Evolutionary conservation across 306 rosid species (phyloP).

Genomic region (Dryas drummondii): DNA sequence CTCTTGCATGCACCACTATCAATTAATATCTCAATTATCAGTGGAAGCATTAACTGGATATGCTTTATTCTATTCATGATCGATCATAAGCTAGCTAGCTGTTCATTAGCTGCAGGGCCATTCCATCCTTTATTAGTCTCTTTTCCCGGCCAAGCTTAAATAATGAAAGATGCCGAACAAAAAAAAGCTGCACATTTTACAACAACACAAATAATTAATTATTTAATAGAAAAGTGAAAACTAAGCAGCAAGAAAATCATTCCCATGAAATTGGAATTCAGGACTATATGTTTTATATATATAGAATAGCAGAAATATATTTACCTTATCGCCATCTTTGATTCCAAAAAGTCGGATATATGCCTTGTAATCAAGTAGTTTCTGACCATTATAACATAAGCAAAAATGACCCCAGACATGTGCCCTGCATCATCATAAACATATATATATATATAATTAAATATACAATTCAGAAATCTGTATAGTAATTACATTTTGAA

Average conservation of each 20-base stretch:
- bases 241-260: too few species aligned
- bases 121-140: not conserved
- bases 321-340: slow-evolving; percentile 53
- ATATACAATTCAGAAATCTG: not conserved
- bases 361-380: slow-evolving; percentile 40
- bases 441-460: not conserved
- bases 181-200: not conserved
- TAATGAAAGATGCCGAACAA: not conserved
- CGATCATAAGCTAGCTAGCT: not conserved
- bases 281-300: not conserved
- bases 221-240: too few species aligned
- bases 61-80: not conserved
- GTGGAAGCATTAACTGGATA: too few species aligned
- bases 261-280: too few species aligned
- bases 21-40: too few species aligned
- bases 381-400: slow-evolving; percentile 39
- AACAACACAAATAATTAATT: not conserved
- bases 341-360: slow-evolving; percentile 36
- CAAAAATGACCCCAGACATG: slow-evolving; percentile 60
- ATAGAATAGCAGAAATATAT: not conserved
- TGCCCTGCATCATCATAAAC: slow-evolving; percentile 30
- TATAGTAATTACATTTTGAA: too few species aligned
- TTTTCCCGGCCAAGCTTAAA: not conserved
- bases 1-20: too few species aligned
- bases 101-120: not conserved